These are phyloP conservation scores for Aspergillus hancockii DNA, from an alignment of 495 filamentous ascomycete species.

Conservation along the genomic window DNA sequence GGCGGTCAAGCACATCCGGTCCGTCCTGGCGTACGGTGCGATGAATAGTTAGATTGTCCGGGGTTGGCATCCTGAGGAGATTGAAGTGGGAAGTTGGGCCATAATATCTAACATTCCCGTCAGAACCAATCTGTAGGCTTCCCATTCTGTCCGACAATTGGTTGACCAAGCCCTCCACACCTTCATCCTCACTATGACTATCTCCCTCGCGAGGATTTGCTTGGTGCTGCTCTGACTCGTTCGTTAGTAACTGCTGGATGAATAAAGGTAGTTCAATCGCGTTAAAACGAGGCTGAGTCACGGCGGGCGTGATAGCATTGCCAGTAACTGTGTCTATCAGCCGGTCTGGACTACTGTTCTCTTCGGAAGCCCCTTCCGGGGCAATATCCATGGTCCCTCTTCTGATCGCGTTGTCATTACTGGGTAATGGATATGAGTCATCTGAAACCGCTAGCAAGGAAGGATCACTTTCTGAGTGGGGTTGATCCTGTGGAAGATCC, in stretches of 20 bases:
- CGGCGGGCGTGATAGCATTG: no score
- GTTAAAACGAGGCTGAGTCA: no score
- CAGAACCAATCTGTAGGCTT: constrained; percentile 15
- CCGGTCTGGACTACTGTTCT: no score
- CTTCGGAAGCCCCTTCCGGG: no score
- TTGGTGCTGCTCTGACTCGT: neutral
- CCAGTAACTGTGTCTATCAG: no score
- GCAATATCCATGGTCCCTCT: no score
- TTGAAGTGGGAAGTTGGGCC: constrained; percentile 30
- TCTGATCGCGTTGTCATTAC: no score
- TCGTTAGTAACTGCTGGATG: constrained; percentile 19
- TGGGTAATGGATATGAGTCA: no score
- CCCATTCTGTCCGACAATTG: constrained; percentile 13
- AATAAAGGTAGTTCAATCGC: constrained; percentile 8
- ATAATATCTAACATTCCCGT: constrained; percentile 28
- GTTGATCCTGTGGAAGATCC: no score
- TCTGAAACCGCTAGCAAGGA: no score
- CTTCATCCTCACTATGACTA: neutral
- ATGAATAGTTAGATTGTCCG: constrained; percentile 9
- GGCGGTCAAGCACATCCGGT: constrained; percentile 9
- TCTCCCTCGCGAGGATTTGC: neutral
- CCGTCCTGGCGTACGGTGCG: constrained; percentile 15
- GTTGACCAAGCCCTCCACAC: constrained; percentile 7
- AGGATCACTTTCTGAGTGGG: no score
- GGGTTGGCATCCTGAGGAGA: constrained; percentile 4